These are phyloP conservation scores for Tetracladium setigerum DNA, from an alignment of 495 filamentous ascomycete genomes.

Conservation along the genomic window DNA sequence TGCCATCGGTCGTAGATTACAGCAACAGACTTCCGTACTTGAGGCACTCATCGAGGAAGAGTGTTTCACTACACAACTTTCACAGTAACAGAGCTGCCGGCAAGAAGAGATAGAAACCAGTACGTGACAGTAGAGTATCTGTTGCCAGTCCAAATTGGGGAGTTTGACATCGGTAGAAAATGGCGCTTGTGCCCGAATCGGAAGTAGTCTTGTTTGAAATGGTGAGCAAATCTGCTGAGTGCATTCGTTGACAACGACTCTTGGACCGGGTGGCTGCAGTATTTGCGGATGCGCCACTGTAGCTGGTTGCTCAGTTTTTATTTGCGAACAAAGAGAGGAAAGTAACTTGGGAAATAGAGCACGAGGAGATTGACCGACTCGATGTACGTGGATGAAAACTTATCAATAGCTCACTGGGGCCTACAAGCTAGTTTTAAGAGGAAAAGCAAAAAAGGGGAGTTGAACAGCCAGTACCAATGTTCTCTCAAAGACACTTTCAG, in stretches of 20 bases:
- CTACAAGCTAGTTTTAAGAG: no score
- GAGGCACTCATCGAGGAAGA: slow-evolving; percentile 17
- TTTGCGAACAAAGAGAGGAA: slow-evolving; percentile 18
- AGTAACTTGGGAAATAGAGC: slow-evolving; percentile 16
- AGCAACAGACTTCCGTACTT: slow-evolving; percentile 14
- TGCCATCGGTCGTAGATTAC: not conserved
- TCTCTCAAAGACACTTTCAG: slow-evolving; percentile 17
- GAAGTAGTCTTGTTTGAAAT: slow-evolving; percentile 35
- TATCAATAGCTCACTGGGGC: slow-evolving; percentile 11
- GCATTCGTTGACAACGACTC: slow-evolving; percentile 18
- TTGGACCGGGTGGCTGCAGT: slow-evolving; percentile 21
- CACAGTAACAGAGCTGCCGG: slow-evolving; percentile 27
- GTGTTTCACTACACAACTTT: slow-evolving; percentile 30
- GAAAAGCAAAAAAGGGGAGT: no score
- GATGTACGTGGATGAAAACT: slow-evolving; percentile 39
- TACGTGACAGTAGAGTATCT: slow-evolving; percentile 34
- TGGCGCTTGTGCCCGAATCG: slow-evolving; percentile 29
- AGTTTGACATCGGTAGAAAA: slow-evolving; percentile 44
- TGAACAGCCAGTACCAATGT: slow-evolving; percentile 27
- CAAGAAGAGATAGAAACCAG: slow-evolving; percentile 34
- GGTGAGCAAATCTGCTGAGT: slow-evolving; percentile 13
- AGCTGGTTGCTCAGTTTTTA: slow-evolving; percentile 4
- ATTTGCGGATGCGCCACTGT: slow-evolving; percentile 14
- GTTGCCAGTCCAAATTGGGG: slow-evolving; percentile 33
- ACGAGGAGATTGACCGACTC: slow-evolving; percentile 39